These are phyloP conservation scores for Paramecium sexaurelia DNA, from an alignment of 73 alveolate genomes.

Conservation along the genomic window DNA sequence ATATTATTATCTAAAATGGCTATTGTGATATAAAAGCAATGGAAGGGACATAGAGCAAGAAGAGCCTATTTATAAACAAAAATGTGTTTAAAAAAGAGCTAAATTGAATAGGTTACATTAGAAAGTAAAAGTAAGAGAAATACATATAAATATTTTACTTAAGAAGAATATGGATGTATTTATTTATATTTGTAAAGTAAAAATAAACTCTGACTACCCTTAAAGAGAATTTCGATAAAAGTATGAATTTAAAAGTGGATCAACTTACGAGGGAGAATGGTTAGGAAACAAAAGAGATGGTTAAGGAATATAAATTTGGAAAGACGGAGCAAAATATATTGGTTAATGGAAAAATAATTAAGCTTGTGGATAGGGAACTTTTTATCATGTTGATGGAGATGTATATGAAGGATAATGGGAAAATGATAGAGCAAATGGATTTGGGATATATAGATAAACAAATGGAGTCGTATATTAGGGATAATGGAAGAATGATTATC, in stretches of 20 bases:
- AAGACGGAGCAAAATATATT: constrained; percentile 88
- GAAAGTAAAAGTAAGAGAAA: not conserved
- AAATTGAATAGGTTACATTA: not conserved
- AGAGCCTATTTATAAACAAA: not conserved
- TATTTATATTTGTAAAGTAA: not conserved
- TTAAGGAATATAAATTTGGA: constrained; percentile 89
- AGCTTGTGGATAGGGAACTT: constrained; percentile 91
- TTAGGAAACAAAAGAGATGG: constrained; percentile 85
- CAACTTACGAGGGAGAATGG: constrained; percentile 83
- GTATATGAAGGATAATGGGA: constrained; percentile 84
- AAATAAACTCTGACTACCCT: not conserved
- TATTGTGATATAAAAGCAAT: not conserved
- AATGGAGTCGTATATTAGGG: constrained; percentile 89
- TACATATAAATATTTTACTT: not conserved
- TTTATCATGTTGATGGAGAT: constrained; percentile 79
- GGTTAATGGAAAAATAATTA: constrained; percentile 84
- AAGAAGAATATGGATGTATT: constrained; percentile 3
- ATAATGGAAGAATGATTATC: constrained; percentile 77
- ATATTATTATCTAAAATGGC: not conserved
- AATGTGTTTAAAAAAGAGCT: not conserved
- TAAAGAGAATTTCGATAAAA: constrained; percentile 53
- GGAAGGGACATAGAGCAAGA: not conserved
- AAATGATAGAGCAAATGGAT: constrained; percentile 87
- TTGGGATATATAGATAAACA: constrained; percentile 79
- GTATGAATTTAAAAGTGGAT: constrained; percentile 73